These are phyloP conservation scores for Trichoderma aggressivum DNA, from an alignment of 2,329 filamentous ascomycete genomes.

Conservation along the genomic window DNA sequence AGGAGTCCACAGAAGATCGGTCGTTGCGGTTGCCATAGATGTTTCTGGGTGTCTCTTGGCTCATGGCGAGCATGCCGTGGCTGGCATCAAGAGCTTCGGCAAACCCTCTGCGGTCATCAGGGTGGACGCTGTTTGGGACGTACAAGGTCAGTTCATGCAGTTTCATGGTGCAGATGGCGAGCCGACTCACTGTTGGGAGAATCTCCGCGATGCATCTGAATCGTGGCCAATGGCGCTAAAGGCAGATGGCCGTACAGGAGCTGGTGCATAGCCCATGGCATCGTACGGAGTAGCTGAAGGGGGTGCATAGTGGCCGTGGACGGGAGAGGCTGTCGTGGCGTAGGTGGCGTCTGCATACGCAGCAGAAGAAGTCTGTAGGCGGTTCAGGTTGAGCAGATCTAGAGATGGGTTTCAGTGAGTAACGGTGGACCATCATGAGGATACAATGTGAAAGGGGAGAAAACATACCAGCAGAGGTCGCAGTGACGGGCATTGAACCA, in stretches of 20 bases:
- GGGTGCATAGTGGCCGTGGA: slow-evolving; percentile 62
- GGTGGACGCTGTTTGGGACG: slow-evolving; percentile 34
- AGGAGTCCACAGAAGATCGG: slow-evolving; percentile 77
- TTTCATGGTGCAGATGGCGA: neutral
- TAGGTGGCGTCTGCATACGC: slow-evolving; percentile 69
- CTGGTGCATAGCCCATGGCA: slow-evolving; percentile 69
- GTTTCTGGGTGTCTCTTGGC: slow-evolving; percentile 88
- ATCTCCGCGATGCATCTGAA: slow-evolving; percentile 59
- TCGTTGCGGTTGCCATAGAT: slow-evolving; percentile 72
- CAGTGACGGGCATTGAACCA: slow-evolving; percentile 67
- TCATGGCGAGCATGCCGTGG: slow-evolving; percentile 92
- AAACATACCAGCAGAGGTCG: slow-evolving; percentile 66
- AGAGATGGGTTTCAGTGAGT: slow-evolving; percentile 65
- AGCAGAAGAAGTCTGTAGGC: slow-evolving; percentile 59
- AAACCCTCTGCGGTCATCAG: slow-evolving; percentile 65
- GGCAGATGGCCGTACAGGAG: slow-evolving; percentile 55
- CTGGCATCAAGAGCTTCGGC: slow-evolving; percentile 89
- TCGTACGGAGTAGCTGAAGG: slow-evolving; percentile 68
- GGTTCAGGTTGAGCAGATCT: slow-evolving; percentile 71
- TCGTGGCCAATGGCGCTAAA: slow-evolving; percentile 52
- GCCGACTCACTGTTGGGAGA: slow-evolving; percentile 76
- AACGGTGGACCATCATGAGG: neutral
- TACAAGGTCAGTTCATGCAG: neutral
- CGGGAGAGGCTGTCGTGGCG: slow-evolving; percentile 63
- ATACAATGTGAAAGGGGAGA: neutral